Evolutionary conservation across 2,329 filamentous ascomycete genomes (phyloP).

Genomic region (Colletotrichum filicis): DNA sequence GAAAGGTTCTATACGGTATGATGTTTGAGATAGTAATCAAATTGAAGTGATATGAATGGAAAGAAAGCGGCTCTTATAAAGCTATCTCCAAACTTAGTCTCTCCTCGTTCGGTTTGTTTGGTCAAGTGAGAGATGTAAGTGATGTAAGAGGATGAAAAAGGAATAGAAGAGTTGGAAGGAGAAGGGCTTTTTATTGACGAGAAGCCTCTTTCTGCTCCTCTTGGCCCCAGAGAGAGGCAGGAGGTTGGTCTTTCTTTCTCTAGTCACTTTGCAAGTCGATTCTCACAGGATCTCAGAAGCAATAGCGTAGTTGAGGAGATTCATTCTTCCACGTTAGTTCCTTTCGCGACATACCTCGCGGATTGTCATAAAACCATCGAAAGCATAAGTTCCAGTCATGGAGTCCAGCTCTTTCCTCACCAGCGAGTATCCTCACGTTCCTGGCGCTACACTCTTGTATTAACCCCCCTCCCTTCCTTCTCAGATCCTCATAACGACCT

Average conservation of each 20-base stretch:
- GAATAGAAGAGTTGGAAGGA: not conserved
- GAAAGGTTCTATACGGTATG: not conserved
- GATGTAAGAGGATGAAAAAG: not conserved
- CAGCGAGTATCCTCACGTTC: not conserved
- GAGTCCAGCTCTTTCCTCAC: not conserved
- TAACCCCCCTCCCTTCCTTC: not conserved
- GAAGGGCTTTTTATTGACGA: not conserved
- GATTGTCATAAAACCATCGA: not conserved
- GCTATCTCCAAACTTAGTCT: not conserved
- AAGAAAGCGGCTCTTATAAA: not conserved
- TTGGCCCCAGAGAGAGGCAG: too few relatives aligned
- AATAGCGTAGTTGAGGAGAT: not conserved
- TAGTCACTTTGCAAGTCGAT: too few relatives aligned
- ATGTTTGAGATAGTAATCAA: not conserved
- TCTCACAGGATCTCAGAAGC: too few relatives aligned
- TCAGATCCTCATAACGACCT: accelerated
- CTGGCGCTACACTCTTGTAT: not conserved
- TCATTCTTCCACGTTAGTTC: not conserved
- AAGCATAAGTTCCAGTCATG: not conserved
- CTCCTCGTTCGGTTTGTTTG: not conserved
- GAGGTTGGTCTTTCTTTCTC: not conserved
- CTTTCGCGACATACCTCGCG: not conserved
- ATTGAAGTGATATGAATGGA: not conserved
- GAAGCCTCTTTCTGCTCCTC: too few relatives aligned
- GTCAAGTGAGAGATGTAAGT: too few relatives aligned